Percentiles rank a stretch among this genome's conserved stretches.
phyloP scores from a whole-genome alignment of 345 rosid genomes.

The Clausena lansium region DNA sequence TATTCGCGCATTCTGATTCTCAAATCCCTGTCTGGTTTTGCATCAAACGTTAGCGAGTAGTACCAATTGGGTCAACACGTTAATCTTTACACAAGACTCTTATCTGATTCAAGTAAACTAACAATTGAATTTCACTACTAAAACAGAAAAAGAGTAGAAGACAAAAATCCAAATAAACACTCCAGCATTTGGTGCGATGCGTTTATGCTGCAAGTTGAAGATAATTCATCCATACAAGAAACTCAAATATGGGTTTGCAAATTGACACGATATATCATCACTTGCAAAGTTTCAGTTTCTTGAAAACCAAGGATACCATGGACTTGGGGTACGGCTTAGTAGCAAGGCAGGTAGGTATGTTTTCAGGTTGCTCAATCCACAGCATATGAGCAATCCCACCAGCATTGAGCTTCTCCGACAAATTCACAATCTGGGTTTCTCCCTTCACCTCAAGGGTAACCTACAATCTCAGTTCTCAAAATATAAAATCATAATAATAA shows the following conservation, averaged over 20 bases:
- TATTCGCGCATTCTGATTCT: background rate
- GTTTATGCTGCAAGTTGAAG: no score
- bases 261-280: slow-evolving; percentile 23
- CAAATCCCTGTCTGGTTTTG: background rate
- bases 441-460: slow-evolving; percentile 97
- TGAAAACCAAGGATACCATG: slow-evolving; percentile 49
- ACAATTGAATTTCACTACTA: no score
- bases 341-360: slow-evolving; percentile 80
- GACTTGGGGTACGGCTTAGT: slow-evolving; percentile 79
- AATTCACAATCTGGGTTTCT: slow-evolving; percentile 69
- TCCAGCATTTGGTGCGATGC: no score
- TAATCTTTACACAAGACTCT: no score
- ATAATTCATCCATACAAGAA: background rate
- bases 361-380: slow-evolving; percentile 94
- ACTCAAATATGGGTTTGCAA: background rate
- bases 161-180: no score
- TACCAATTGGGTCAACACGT: background rate
- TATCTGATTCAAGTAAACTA: background rate
- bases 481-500: no score
- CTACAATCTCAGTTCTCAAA: slow-evolving; percentile 26
- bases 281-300: slow-evolving; percentile 81
- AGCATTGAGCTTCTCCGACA: slow-evolving; percentile 63
- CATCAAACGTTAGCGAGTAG: background rate
- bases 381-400: slow-evolving; percentile 71
- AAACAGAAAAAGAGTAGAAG: no score